Evolutionary conservation across 169 alveolate genomes (phyloP).

Genomic region (Eimeria acervulina): DNA sequence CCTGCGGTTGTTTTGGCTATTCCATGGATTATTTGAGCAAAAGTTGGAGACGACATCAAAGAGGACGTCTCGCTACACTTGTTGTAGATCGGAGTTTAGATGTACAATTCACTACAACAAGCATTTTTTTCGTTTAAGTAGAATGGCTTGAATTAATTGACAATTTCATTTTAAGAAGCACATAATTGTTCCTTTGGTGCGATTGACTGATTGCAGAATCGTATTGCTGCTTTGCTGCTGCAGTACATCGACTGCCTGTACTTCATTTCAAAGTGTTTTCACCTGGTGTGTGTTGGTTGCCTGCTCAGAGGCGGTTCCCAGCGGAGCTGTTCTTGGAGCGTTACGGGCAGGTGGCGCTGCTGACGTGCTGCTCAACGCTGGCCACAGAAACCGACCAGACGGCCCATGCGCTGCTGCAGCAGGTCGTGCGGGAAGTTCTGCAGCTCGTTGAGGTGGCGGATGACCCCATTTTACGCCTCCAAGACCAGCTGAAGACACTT

Average conservation of each 20-base stretch:
- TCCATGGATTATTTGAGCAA: background rate
- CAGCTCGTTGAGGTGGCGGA: slow-evolving; percentile 65
- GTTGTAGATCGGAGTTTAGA: background rate
- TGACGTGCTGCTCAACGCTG: slow-evolving; percentile 73
- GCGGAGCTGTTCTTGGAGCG: slow-evolving; percentile 70
- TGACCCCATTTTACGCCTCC: slow-evolving; percentile 46
- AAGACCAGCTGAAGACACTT: slow-evolving; percentile 24
- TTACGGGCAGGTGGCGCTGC: slow-evolving; percentile 71
- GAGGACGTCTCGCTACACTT: background rate
- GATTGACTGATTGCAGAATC: background rate
- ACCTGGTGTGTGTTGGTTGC: background rate
- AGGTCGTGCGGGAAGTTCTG: slow-evolving; percentile 50
- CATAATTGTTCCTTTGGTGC: background rate
- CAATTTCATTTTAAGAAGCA: background rate
- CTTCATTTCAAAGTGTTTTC: background rate
- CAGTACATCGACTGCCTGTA: background rate
- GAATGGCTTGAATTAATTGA: background rate
- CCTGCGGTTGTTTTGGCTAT: background rate
- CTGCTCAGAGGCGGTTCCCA: slow-evolving; percentile 76
- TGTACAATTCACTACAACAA: background rate
- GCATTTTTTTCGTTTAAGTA: too few relatives aligned
- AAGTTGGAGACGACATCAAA: background rate
- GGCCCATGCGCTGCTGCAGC: slow-evolving; percentile 74
- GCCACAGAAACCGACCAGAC: slow-evolving; percentile 72
- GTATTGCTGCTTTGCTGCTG: background rate